Conservation (phyloP, 306 rosid genomes). For the Lotus japonicus region DNA sequence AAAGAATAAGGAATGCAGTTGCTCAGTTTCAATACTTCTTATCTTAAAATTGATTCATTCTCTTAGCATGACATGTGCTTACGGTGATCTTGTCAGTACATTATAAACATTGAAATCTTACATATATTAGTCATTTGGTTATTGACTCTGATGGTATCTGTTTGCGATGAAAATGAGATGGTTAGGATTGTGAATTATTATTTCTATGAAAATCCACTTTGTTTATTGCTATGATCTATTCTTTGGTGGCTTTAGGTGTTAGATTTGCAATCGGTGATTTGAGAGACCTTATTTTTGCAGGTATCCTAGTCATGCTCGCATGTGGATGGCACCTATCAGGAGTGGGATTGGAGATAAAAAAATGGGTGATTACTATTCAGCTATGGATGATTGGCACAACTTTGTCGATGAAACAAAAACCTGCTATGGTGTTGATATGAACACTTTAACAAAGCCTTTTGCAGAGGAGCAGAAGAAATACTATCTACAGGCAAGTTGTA, state of each 20-base stretch:
- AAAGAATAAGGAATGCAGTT: not conserved
- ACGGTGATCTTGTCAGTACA: not conserved
- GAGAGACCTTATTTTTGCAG: slow-evolving; percentile 35
- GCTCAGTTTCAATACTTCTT: not conserved
- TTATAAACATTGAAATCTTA: not conserved
- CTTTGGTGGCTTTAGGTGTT: slow-evolving; percentile 10
- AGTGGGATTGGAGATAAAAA: slow-evolving; percentile 69
- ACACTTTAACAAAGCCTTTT: slow-evolving; percentile 68
- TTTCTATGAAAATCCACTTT: not conserved
- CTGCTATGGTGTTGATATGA: slow-evolving; percentile 90
- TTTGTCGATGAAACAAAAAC: slow-evolving; percentile 63
- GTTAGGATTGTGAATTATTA: slow-evolving; percentile 1
- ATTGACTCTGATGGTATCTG: not conserved
- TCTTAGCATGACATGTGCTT: not conserved
- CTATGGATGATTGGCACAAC: slow-evolving; percentile 79
- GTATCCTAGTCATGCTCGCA: slow-evolving; percentile 98
- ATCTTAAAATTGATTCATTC: not conserved
- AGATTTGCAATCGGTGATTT: slow-evolving; percentile 17
- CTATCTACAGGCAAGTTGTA: slow-evolving; percentile 73
- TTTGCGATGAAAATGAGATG: not conserved
- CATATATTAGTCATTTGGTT: not conserved
- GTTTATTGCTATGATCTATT: not conserved
- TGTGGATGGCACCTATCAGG: slow-evolving; percentile 96
- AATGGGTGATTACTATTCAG: slow-evolving; percentile 48
- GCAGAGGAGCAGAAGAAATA: slow-evolving; percentile 91